Evolutionary conservation across 1,139 yeast species (phyloP), one percentile per base, ranked within the genome.

Genomic region (Pichia sp.): DNA sequence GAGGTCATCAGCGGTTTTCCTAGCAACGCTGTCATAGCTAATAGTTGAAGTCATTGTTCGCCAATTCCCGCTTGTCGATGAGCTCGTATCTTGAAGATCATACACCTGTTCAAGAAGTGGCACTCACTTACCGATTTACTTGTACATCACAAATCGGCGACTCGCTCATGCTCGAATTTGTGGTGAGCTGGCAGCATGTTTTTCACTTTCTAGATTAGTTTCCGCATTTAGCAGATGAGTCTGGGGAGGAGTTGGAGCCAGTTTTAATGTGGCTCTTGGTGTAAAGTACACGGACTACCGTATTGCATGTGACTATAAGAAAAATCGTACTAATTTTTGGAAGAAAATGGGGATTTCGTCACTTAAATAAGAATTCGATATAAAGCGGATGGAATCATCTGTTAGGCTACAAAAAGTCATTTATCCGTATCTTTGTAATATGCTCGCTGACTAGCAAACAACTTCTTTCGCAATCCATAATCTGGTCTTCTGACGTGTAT

Each of bases 401-500:
- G 3, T 20, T 20, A 20, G 24, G 24, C 24, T 20, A 20, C 24
- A 38, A 16, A 27, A n/a, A n/a, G n/a, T 33, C 38, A 45, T 12
- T 14, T 24, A 27, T 46, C 54, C 10, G 36, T 30, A 5, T 36
- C 53, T 34, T 48, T 54, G 14, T 36, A 52, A 33, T 55, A 41
- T 4, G 52, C 53, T 29, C 53, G 16, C 49, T 57, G 59, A 49
- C 60, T 51, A 24, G 58, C 58, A 46, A 46, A 47, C 63, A 63
- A 45, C 66, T 63, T 65, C 73, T 76, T 42, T 70, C 73, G 60
- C 75, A 83, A 4, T 75, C 69, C 52, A 62, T 63, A 65, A 1
- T 79, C 70, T 0, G 95, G 92, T 43, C 78, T 72, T 61, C 85
- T 76, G 1, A 86, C 77, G 69, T 92, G 98, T 80, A 91, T 87